Percentiles rank a stretch among this genome's conserved stretches.
phyloP scores from a whole-genome alignment of 2,329 filamentous ascomycete genomes.

The Fusarium temperatum region DNA sequence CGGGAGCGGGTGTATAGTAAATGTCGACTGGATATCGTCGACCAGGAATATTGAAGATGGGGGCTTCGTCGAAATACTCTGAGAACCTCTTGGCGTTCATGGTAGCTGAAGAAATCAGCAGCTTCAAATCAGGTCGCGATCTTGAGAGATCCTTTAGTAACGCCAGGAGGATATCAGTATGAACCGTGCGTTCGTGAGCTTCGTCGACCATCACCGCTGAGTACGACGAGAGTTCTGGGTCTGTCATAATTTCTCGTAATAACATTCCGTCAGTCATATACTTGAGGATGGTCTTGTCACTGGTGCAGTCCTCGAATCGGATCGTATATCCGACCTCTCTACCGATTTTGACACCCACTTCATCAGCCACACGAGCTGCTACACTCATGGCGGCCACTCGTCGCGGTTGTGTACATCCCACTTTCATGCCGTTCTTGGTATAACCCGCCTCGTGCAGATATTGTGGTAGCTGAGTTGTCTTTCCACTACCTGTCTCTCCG shows the following conservation, averaged over 20 bases:
- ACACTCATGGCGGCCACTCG: constrained; percentile 98
- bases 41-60: constrained; percentile 94
- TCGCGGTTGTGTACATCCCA: constrained; percentile 93
- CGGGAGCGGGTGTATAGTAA: constrained; percentile 88
- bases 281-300: constrained; percentile 89
- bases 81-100: constrained; percentile 95
- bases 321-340: constrained; percentile 95
- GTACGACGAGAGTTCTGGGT: constrained; percentile 84
- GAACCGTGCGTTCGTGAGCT: constrained; percentile 91
- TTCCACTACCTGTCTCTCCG: constrained; percentile 93
- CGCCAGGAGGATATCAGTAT: constrained; percentile 89
- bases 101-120: constrained; percentile 93
- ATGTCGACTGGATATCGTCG: constrained; percentile 90
- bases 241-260: constrained; percentile 86
- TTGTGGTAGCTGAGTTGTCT: constrained; percentile 94
- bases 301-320: constrained; percentile 91
- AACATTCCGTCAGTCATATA: constrained; percentile 99
- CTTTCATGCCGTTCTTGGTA: constrained; percentile 82
- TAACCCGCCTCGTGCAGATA: constrained; percentile 93
- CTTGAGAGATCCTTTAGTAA: constrained; percentile 88
- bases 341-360: constrained; percentile 89
- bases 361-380: constrained; percentile 93
- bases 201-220: constrained; percentile 96
- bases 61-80: constrained; percentile 88
- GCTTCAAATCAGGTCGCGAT: constrained; percentile 83